phyloP scores from a whole-genome alignment of 2,329 filamentous ascomycete genomes.

The Penicillium digitatum region DNA sequence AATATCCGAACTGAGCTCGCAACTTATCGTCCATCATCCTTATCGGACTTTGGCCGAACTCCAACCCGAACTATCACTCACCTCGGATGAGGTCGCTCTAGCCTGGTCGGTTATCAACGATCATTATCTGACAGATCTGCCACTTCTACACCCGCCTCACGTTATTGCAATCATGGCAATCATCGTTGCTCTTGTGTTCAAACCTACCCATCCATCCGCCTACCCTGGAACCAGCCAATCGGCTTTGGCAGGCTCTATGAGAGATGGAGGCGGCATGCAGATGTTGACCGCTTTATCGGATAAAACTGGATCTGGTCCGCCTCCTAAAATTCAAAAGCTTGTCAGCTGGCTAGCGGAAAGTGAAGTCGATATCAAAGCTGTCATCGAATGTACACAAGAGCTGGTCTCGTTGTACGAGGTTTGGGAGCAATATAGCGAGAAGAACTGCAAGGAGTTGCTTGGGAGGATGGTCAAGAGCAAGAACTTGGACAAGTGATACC shows the following conservation, averaged over 20 bases:
- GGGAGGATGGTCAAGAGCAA: constrained; percentile 59
- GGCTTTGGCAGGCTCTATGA: constrained; percentile 32
- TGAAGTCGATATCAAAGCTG: constrained; percentile 74
- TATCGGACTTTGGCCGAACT: constrained; percentile 76
- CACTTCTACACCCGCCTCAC: constrained; percentile 79
- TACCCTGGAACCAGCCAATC: constrained; percentile 34
- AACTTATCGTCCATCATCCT: constrained; percentile 85
- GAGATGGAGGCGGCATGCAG: constrained; percentile 35
- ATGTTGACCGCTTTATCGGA: constrained; percentile 36
- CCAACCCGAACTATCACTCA: constrained; percentile 64
- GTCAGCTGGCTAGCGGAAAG: constrained; percentile 82
- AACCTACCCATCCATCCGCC: constrained; percentile 53
- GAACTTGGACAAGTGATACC: constrained; percentile 52
- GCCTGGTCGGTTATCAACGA: constrained; percentile 86
- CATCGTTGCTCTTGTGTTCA: constrained; percentile 75
- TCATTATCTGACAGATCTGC: constrained; percentile 87
- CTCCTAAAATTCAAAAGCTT: constrained; percentile 57
- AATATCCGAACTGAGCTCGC: constrained; percentile 85
- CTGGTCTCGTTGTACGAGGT: constrained; percentile 83
- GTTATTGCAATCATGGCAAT: constrained; percentile 82
- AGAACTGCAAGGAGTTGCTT: constrained; percentile 61
- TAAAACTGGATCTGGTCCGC: constrained; percentile 28
- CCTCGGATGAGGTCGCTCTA: constrained; percentile 72
- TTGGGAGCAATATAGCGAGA: constrained; percentile 64
- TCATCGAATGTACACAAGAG: constrained; percentile 88